Evolutionary conservation across 108 stramenopile species (phyloP).

Genomic region (Nannochloropsis gaditana): DNA sequence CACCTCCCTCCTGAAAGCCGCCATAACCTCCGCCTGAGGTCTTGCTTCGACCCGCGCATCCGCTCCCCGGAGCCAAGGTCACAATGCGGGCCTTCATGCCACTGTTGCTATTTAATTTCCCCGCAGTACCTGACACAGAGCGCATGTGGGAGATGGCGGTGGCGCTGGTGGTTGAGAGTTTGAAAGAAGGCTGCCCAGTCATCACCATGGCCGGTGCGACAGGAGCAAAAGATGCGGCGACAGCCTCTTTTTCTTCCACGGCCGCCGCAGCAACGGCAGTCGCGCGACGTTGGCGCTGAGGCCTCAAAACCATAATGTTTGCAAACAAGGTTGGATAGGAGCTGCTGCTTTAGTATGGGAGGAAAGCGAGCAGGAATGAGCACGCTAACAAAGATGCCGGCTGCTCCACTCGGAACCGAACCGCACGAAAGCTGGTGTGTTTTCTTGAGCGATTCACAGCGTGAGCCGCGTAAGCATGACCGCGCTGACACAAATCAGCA

Average conservation of each 20-base stretch:
- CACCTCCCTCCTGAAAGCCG: no score
- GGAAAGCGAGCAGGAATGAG: neutral
- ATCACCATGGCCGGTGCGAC: neutral
- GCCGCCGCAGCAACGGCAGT: neutral
- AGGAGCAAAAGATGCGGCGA: neutral
- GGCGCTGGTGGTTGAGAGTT: neutral
- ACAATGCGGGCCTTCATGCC: neutral
- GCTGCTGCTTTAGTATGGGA: neutral
- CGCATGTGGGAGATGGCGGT: neutral
- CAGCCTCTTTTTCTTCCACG: neutral
- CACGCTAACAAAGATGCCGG: neutral
- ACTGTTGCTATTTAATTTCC: neutral
- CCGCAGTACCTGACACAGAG: neutral
- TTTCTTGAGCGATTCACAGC: neutral
- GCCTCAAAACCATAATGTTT: neutral
- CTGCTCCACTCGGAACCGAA: neutral
- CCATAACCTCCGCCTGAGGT: no score
- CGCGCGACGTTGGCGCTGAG: conserved; percentile 18
- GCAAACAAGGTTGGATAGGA: neutral
- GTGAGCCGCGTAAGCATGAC: no score
- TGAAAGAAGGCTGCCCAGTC: neutral
- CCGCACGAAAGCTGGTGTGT: neutral
- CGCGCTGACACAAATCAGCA: no score
- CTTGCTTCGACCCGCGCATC: neutral
- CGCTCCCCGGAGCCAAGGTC: neutral